Evolutionary conservation across 2,329 filamentous ascomycete genomes (phyloP), one percentile per base, ranked within the genome.

Genomic region (Aspergillus sp.): DNA sequence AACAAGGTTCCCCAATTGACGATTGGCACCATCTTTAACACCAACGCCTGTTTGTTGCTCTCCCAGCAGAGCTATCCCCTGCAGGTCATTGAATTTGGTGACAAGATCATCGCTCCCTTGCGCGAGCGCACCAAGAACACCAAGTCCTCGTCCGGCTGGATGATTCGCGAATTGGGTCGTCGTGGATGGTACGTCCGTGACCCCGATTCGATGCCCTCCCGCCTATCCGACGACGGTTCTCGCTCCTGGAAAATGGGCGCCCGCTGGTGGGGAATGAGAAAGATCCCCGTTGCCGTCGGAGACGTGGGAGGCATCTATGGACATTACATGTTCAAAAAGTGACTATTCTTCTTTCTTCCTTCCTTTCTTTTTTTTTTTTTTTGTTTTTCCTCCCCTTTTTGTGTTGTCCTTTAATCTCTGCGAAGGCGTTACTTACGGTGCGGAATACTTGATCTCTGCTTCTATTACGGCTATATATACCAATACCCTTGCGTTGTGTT

Each of bases 211-310:
- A 73, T 62, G 52, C 58, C 59, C 42, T 53, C 55, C 44, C 55
- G 56, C 47, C 51, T 49, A 25, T 44, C 58, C 1, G 81, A 85
- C 61, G 78, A 83, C 56, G 82, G 82, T 1, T 67, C 72, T 42
- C 74, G 83, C 27, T 71, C 73, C 59, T 93, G 88, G 88, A 93
- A 93, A 74, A 86, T 89, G 84, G 88, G 88, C 27, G 87, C 87
- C 43, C 80, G 82, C 58, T 87, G 83, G 71, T 91, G 88, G 88
- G 88, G 88, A 33, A 90, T 90, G 82, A 79, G 86, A 53, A 93
- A 82, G 64, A 67, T 80, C 22, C 77, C 78, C 2, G 74, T 81
- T 52, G 75, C 74, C 12, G 67, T 74, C 32, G 74, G 75, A 7
- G 78, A 81, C 49, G 77, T 81, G 5, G 77, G 77, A 20, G 79